A percentile compares a stretch with the other conserved stretches of the same genome.
Conservation (phyloP, 2,329 filamentous ascomycete genomes). For the Monosporascus sp. region DNA sequence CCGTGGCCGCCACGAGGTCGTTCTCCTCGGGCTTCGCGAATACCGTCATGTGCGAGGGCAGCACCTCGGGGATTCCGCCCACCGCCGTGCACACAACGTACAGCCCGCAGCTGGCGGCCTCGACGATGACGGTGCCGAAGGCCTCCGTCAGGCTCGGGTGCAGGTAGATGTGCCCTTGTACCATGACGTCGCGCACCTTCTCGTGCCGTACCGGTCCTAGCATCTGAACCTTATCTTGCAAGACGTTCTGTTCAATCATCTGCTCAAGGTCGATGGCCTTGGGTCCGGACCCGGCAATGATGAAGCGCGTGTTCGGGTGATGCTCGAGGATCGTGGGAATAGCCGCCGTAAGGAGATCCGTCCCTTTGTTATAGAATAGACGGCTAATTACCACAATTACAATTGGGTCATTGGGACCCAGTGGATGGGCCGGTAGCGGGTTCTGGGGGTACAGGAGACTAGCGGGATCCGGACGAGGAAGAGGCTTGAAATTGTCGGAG, state of each 20-base stretch:
- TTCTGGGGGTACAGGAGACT: slow-evolving; percentile 35
- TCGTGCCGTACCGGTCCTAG: slow-evolving; percentile 90
- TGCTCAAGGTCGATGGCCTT: slow-evolving; percentile 98
- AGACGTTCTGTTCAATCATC: slow-evolving; percentile 91
- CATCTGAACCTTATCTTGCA: slow-evolving; percentile 91
- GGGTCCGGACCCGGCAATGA: slow-evolving; percentile 91
- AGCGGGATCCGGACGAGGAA: slow-evolving; percentile 41
- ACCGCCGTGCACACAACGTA: slow-evolving; percentile 97
- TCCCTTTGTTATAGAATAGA: slow-evolving; percentile 98
- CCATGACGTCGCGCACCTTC: slow-evolving; percentile 96
- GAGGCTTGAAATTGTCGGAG: slow-evolving; percentile 86
- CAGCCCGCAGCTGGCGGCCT: slow-evolving; percentile 89
- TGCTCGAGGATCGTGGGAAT: slow-evolving; percentile 87
- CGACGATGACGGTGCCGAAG: slow-evolving; percentile 96
- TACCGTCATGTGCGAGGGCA: slow-evolving; percentile 94
- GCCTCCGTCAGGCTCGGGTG: slow-evolving; percentile 94
- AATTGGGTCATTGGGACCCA: slow-evolving; percentile 80
- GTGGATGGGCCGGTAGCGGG: slow-evolving; percentile 55
- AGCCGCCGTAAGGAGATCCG: slow-evolving; percentile 90
- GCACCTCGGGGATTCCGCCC: slow-evolving; percentile 91
- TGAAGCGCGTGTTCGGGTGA: slow-evolving; percentile 90
- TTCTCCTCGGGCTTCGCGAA: slow-evolving; percentile 97
- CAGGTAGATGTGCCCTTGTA: slow-evolving; percentile 91
- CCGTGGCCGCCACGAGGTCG: slow-evolving; percentile 84
- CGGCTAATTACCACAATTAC: slow-evolving; percentile 97